Base-by-base conservation (phyloP, 1,284 basidiomycete species). In the Somion occarium region DNA sequence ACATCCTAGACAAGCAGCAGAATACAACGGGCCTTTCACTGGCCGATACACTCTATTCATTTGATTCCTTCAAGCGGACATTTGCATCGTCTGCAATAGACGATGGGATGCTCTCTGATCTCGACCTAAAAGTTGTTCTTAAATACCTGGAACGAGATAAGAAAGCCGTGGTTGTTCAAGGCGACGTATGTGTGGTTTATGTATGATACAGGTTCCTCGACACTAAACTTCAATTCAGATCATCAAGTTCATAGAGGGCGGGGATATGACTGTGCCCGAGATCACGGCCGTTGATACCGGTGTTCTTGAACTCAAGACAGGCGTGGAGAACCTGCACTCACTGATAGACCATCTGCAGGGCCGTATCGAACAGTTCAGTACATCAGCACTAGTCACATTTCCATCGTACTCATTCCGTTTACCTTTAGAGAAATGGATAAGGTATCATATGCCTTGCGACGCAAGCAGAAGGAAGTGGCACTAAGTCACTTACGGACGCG, bases 71-170 rank as follows among this genome's bases (percentile, higher is more conserved):
- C 69, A 72, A 75, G 44, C 69, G 64, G 44, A 71, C 73, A 46
- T 93, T 91, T 68, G 73, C 73, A 0, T 56, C 59, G 3, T 71
- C 73, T 25, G 69, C 79, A 5, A 61, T 76, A 9, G 69, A 74
- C 1, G 68, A 64, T n/a, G 71, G 67, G 13, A 67, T 63, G 0
- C 50, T 79, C 30, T 78, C 86, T 13, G 79, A 84, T 50, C 60
- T 64, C 18, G 92, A 98, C 64, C 65, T 80, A 11, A 79, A 77
- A 50, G 78, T 95, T 1, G 63, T 97, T 26, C 52, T 96, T 24
- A 87, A 75, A 65, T 92, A 85, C 66, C 70, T 98, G 37, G 79
- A 86, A 59, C 76, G 95, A 44, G 95, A 98, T 63, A 78, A 75
- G 59, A 72, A 70, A 3, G 73, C 78, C 0, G 56, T 94, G 3